Evolutionary conservation across 345 rosid genomes (phyloP), one percentile per base, ranked within the genome.

Genomic region (Euphorbia tirucalli): DNA sequence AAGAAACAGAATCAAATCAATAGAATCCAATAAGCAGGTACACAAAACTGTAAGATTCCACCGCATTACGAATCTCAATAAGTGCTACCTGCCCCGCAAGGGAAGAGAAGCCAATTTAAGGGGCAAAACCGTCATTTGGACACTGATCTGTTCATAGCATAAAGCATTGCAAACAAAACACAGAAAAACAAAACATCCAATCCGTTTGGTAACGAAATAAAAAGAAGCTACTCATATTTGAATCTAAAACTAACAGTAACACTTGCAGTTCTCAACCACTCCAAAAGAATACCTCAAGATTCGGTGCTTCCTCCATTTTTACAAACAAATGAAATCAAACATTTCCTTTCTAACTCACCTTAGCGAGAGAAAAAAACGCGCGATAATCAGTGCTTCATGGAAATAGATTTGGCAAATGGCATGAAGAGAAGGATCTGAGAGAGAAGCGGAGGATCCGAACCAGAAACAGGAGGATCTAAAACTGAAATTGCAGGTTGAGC

Each of bases 331-430:
- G 48, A 28, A 44, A 35, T 50, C 44, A 16, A 25, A 41, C 58
- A 8, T 28, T 46, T 14, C 32, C 7, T 37, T 24, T 13, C 21
- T 32, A 7, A 24, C 76, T 75, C 32, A 84, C 86, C 85, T 83
- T 64, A 41, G 37, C 37, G 37, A 32, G 37, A 32, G 81, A n/a
- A n/a, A 22, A 31, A 80, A 48, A 69, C 74, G 79, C 3, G 76
- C 61, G 49, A 43, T 5, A 79, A 80, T 88, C 85, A 90, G 56
- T 76, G 50, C 61, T 72, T 81, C 90, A 90, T 83, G 19, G 18
- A 37, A 16, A 18, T 48, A 41, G 65, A 71, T 32, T 16, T 11
- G 46, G 65, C 50, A 43, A 61, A 46, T 19, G 44, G 57, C 48
- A 50, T 24, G 21, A 59, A 70, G 70, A 68, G 64, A 71, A 72